These are phyloP conservation scores for Crithidia fasciculata DNA, from an alignment of 208 protist species.

Conservation along the genomic window DNA sequence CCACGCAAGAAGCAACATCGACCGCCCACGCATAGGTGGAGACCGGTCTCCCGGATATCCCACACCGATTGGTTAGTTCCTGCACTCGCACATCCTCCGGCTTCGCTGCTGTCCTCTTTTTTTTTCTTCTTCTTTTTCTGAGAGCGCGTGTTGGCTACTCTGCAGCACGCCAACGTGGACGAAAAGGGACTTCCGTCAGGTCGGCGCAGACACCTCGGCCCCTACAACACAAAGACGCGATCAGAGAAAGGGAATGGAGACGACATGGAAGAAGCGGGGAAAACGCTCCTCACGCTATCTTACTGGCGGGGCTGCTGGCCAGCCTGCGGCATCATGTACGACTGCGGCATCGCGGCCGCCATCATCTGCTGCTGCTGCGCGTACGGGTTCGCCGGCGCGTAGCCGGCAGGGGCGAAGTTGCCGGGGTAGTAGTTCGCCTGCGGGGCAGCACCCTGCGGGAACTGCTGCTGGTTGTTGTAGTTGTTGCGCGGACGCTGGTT, in stretches of 20 bases:
- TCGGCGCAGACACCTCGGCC: too few relatives aligned
- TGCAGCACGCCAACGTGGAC: too few relatives aligned
- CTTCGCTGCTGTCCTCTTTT: too few relatives aligned
- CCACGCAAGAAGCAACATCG: neutral
- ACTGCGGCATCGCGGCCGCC: slow-evolving; percentile 53
- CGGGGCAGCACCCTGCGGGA: slow-evolving; percentile 11
- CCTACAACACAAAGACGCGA: too few relatives aligned
- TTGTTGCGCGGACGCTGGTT: slow-evolving; percentile 65
- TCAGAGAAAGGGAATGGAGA: too few relatives aligned
- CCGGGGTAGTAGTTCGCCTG: slow-evolving; percentile 64
- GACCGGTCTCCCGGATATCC: neutral
- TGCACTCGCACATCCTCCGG: too few relatives aligned
- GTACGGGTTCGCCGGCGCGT: slow-evolving; percentile 67
- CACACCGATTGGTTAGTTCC: too few relatives aligned
- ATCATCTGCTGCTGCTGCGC: slow-evolving; percentile 81
- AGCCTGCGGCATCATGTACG: slow-evolving; percentile 56
- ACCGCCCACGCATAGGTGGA: too few relatives aligned
- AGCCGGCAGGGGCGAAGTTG: slow-evolving; percentile 52
- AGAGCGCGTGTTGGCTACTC: too few relatives aligned
- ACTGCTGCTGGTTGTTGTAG: slow-evolving; percentile 34
- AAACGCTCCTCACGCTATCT: neutral
- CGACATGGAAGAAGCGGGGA: too few relatives aligned
- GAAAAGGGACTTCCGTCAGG: too few relatives aligned
- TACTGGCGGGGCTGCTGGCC: slow-evolving; percentile 51
- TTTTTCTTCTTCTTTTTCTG: too few relatives aligned